Base-by-base conservation (phyloP, 257 asterid species). In the Handroanthus guayacan region DNA sequence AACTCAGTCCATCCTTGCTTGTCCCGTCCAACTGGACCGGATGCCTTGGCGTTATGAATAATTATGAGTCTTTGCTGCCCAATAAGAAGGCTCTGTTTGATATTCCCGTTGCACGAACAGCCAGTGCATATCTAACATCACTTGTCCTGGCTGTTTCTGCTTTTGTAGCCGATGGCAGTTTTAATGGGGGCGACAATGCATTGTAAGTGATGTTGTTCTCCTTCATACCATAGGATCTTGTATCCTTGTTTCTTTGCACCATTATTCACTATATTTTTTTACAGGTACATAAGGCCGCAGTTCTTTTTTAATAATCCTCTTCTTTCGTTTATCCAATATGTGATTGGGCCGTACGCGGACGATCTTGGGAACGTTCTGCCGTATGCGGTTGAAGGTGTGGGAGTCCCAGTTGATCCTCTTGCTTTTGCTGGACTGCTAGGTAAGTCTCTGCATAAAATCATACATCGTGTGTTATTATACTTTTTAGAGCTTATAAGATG, bases 341-440 rank as follows among this genome's bases (percentile, higher is more conserved):
- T 91, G 50, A 67, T 90, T 5, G 97, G 98, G 52, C 97, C 98
- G 17, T 94, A 94, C 76, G 62, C 97, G 2, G 98, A 94, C 44
- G 97, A 94, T 77, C 92, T 94, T 37, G 97, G 97, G 39, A 91
- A 90, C 47, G 97, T 94, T 78, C 85, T 93, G 47, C 98, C 98
- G 4, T 89, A 91, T 75, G 98, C 98, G 10, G 98, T 93, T 69
- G 94, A 90, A 86, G 98, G 98, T 13, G 92, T 93, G 9, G 98
- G 98, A 57, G 98, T 91, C 72, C 98, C 98, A n/a, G 94, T 89
- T 8, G 97, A 93, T 70, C 98, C 98, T 37, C 97, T 93, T 63
- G 98, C 98, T 51, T 93, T 93, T 78, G 98, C 98, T 48, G 98
- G 98, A 37, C 88, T 93, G 39, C 82, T 93, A 84, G 98, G 98